phyloP scores from a whole-genome alignment of 2,329 filamentous ascomycete species.

The Orbilia oligospora region DNA sequence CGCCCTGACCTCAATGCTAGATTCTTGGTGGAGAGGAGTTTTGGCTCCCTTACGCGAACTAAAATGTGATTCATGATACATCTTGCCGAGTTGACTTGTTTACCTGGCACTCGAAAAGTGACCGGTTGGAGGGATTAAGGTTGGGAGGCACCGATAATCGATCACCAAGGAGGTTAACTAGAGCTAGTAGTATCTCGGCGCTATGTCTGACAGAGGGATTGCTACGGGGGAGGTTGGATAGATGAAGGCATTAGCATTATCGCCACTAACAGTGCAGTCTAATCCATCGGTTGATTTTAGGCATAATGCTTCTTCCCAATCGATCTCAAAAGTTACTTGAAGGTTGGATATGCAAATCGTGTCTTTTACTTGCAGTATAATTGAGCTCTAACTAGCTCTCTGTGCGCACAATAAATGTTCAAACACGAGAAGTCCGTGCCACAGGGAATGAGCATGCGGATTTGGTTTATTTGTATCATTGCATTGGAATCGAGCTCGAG shows the following conservation, averaged over 20 bases:
- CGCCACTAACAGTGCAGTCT: constrained; percentile 14
- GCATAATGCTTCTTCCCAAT: background rate
- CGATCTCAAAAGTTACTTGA: constrained; percentile 20
- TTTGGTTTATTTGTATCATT: constrained; percentile 23
- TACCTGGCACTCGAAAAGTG: constrained; percentile 9
- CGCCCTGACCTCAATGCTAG: constrained; percentile 32
- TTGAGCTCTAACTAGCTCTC: constrained; percentile 25
- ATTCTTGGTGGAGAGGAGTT: constrained; percentile 25
- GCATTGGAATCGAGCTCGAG: constrained; percentile 35
- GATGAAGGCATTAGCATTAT: constrained; percentile 22
- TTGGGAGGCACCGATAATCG: constrained; percentile 32
- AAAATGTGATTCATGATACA: constrained; percentile 31
- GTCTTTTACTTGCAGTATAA: constrained; percentile 23
- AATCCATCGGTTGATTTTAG: background rate
- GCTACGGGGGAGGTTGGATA: constrained; percentile 14
- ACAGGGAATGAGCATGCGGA: constrained; percentile 31
- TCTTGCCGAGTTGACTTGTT: constrained; percentile 9
- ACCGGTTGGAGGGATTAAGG: constrained; percentile 7
- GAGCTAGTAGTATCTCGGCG: constrained; percentile 13
- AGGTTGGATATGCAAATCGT: constrained; percentile 45
- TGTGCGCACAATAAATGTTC: constrained; percentile 1
- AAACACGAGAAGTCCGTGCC: constrained; percentile 35
- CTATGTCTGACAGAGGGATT: constrained; percentile 39
- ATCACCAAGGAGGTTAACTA: constrained; percentile 41
- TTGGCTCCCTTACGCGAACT: constrained; percentile 26